Evolutionary conservation across 257 asterid species (phyloP).

Genomic region (Echium plantagineum): DNA sequence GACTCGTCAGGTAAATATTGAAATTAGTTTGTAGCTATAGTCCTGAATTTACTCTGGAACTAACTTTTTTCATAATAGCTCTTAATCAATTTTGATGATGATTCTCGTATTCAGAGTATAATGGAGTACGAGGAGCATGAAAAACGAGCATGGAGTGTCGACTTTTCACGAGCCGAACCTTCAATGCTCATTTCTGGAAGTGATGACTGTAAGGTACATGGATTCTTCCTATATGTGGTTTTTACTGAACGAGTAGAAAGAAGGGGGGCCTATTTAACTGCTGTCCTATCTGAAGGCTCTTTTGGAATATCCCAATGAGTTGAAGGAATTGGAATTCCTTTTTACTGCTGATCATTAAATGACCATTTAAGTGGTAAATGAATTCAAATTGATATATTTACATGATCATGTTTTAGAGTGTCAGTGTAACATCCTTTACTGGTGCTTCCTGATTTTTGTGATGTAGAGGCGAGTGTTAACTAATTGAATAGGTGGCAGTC

Average conservation of each 20-base stretch:
- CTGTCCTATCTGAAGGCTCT: too few species aligned
- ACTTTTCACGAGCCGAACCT: conserved; percentile 35
- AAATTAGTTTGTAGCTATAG: not conserved
- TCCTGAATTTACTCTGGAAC: not conserved
- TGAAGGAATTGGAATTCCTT: too few species aligned
- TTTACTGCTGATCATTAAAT: too few species aligned
- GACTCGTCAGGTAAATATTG: conserved; percentile 26
- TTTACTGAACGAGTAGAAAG: not conserved
- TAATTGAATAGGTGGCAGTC: too few species aligned
- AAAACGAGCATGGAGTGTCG: conserved; percentile 46
- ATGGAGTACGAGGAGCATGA: conserved; percentile 46
- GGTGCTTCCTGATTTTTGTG: too few species aligned
- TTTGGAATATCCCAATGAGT: too few species aligned
- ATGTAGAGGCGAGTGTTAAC: too few species aligned
- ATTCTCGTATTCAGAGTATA: conserved; percentile 24
- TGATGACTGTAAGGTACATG: conserved; percentile 39
- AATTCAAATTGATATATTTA: too few species aligned
- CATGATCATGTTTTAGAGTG: too few species aligned
- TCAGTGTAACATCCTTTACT: too few species aligned
- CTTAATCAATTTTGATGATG: not conserved
- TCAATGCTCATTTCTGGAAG: conserved; percentile 45
- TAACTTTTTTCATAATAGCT: not conserved
- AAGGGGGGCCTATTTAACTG: too few species aligned
- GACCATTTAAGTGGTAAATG: too few species aligned
- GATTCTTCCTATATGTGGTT: not conserved